Conservation (phyloP, 2,329 filamentous ascomycete genomes). For the Hypoxylon sp. region DNA sequence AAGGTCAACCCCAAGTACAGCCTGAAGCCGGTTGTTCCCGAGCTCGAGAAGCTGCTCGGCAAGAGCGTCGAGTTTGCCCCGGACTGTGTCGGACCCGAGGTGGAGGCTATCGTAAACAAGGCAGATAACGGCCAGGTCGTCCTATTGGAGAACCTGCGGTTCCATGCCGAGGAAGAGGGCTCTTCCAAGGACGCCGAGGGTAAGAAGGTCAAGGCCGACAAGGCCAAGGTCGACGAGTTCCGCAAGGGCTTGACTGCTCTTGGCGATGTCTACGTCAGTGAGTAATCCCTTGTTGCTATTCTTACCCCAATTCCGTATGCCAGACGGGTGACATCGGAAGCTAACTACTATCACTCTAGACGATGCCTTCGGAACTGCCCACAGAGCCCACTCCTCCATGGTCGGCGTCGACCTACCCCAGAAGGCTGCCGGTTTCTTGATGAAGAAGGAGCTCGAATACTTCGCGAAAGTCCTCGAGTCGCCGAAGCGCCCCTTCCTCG, state of each 20-base stretch:
- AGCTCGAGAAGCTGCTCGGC: conserved; percentile 90
- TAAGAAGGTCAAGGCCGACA: conserved; percentile 98
- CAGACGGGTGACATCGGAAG: background rate
- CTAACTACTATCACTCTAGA: conserved; percentile 64
- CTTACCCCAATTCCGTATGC: conserved; percentile 1
- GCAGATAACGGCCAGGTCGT: conserved; percentile 85
- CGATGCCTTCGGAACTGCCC: conserved; percentile 97
- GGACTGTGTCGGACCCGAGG: conserved; percentile 89
- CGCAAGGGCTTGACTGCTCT: conserved; percentile 93
- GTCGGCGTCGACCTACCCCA: conserved; percentile 95
- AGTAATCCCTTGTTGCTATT: conserved; percentile 53
- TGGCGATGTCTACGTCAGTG: conserved; percentile 96
- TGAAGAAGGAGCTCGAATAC: conserved; percentile 99
- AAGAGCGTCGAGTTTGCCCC: conserved; percentile 88
- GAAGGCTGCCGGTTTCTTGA: conserved; percentile 97
- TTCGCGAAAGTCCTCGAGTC: conserved; percentile 96
- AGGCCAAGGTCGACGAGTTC: conserved; percentile 91
- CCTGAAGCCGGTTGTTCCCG: conserved; percentile 88
- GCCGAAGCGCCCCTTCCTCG: conserved; percentile 95
- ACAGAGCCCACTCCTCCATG: conserved; percentile 99
- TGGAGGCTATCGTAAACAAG: conserved; percentile 89
- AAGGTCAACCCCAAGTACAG: conserved; percentile 93
- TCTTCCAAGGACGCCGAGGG: conserved; percentile 92
- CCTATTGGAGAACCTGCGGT: conserved; percentile 96
- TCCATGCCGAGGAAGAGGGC: conserved; percentile 98